Conservation (phyloP, 2,329 filamentous ascomycete genomes). For the Calonectria pauciramosa region DNA sequence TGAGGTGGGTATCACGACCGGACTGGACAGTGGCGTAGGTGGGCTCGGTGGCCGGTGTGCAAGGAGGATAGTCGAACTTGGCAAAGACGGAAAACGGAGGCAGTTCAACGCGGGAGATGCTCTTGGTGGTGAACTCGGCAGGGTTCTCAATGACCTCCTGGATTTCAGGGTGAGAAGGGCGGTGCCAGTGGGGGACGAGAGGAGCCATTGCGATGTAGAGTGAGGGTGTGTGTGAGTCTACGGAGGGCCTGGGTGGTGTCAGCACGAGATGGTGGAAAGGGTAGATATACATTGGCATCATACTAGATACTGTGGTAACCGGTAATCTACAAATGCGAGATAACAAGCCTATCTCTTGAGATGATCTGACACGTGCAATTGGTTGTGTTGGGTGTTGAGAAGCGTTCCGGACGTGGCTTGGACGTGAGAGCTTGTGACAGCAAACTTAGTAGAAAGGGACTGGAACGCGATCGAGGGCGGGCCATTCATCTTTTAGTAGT, state of each 20-base stretch:
- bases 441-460: conserved; percentile 14
- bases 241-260: conserved; percentile 11
- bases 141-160: conserved; percentile 69
- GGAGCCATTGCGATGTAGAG: conserved; percentile 62
- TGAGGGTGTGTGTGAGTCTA: conserved; percentile 18
- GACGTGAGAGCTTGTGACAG: conserved; percentile 15
- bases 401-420: conserved; percentile 2
- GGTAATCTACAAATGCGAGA: neutral
- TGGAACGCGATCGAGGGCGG: conserved; percentile 16
- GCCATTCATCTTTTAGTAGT: conserved; percentile 33
- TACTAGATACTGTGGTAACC: conserved; percentile 11
- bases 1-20: conserved; percentile 67
- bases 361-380: neutral
- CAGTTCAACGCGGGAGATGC: conserved; percentile 67
- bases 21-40: conserved; percentile 77
- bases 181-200: conserved; percentile 69
- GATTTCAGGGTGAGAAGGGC: conserved; percentile 71
- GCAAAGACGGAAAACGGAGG: conserved; percentile 76
- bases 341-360: neutral
- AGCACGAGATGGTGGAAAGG: neutral
- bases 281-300: neutral
- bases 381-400: conserved; percentile 4
- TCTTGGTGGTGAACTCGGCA: conserved; percentile 71
- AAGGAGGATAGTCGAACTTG: conserved; percentile 75
- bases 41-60: conserved; percentile 66